phyloP scores from a whole-genome alignment of 1,139 yeast species.

The Nakaseomyces delphensis region DNA sequence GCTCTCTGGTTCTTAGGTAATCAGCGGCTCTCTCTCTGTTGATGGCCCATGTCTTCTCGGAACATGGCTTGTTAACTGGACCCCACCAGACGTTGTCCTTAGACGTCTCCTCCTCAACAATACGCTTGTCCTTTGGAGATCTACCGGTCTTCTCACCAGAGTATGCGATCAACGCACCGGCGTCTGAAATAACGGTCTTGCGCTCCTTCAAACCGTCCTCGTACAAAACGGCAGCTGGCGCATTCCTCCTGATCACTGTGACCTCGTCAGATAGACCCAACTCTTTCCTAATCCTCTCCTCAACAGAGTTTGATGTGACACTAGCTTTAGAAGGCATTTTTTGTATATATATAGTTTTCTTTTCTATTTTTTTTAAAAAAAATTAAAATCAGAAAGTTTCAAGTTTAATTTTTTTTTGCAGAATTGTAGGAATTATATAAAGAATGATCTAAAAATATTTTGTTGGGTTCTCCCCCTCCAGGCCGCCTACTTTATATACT shows the following conservation, averaged over 20 bases:
- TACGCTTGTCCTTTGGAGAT: slow-evolving; percentile 96
- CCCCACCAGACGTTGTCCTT: slow-evolving; percentile 96
- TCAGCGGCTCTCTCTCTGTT: slow-evolving; percentile 96
- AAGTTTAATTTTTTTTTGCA: no score
- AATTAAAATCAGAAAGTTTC: no score
- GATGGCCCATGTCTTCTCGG: slow-evolving; percentile 91
- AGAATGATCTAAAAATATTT: no score
- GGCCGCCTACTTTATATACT: no score
- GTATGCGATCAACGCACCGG: slow-evolving; percentile 94
- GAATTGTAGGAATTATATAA: no score
- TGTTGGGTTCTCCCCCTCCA: no score
- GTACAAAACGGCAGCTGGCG: slow-evolving; percentile 86
- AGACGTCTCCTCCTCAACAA: slow-evolving; percentile 89
- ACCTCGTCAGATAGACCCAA: slow-evolving; percentile 33
- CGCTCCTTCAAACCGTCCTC: slow-evolving; percentile 88
- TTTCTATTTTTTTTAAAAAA: slow-evolving; percentile 1
- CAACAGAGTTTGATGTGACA: slow-evolving; percentile 16
- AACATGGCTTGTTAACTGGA: slow-evolving; percentile 92
- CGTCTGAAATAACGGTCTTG: slow-evolving; percentile 85
- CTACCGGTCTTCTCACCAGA: slow-evolving; percentile 97
- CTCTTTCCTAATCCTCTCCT: slow-evolving; percentile 29
- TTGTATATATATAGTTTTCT: no score
- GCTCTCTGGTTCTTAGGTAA: slow-evolving; percentile 91
- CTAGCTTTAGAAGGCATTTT: slow-evolving; percentile 23
- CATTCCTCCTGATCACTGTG: slow-evolving; percentile 54